Evolutionary conservation across 169 alveolate species (phyloP).

Genomic region (Cryptosporidium bovis): DNA sequence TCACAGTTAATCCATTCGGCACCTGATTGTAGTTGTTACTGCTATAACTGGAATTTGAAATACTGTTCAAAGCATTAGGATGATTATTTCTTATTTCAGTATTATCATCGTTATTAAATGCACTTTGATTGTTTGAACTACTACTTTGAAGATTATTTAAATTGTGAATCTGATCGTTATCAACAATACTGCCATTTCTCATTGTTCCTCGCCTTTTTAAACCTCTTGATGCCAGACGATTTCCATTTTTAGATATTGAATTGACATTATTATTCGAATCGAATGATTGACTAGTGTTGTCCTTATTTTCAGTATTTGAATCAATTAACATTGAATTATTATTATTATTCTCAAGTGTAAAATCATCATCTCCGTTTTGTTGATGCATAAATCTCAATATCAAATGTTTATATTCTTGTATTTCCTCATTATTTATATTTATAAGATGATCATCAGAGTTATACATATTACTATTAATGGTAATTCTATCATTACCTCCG

Average conservation of each 20-base stretch:
- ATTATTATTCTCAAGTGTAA: not conserved
- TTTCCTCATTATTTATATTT: constrained; percentile 34
- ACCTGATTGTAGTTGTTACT: not conserved
- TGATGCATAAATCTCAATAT: constrained; percentile 68
- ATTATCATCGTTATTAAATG: not conserved
- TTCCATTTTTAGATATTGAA: not conserved
- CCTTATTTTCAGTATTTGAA: not conserved
- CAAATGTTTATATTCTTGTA: constrained; percentile 52
- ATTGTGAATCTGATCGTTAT: not conserved
- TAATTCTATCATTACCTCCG: constrained; percentile 12
- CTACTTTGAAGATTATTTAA: not conserved
- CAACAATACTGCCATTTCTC: constrained; percentile 9
- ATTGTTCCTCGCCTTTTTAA: constrained; percentile 44
- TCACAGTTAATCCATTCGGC: not conserved
- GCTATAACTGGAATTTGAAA: not conserved
- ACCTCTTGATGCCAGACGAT: constrained; percentile 37
- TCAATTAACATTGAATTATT: not conserved
- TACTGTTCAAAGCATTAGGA: not conserved
- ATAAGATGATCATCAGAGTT: constrained; percentile 10
- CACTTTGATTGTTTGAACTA: not conserved
- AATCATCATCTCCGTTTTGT: constrained; percentile 48
- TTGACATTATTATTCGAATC: not conserved
- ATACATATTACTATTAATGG: not conserved
- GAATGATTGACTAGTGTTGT: not conserved
- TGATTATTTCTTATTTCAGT: not conserved